Base-by-base conservation (phyloP, 1,139 yeast genomes). In the Pichia sp. region DNA sequence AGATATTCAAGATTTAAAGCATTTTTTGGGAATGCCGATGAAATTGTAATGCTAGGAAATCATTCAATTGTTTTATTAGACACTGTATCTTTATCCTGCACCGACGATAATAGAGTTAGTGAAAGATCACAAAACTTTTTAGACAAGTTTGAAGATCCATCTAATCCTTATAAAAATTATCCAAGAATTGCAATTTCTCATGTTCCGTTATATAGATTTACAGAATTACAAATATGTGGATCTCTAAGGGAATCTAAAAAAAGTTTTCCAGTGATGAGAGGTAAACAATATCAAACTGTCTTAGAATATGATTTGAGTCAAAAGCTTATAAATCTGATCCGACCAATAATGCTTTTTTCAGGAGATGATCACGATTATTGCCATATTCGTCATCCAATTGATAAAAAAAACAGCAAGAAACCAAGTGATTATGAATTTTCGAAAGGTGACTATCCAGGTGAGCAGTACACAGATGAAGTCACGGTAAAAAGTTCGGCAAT, bases 321-420 rank as follows among this genome's bases (percentile, higher is more conserved):
- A 36, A 66, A 70, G 16, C 70, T 91, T 8, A 60, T 91, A 31
- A 56, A 68, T 5, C 62, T 63, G 5, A 59, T 88, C 1, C 66
- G 71, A 38, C 98, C 98, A 0, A 64, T 66, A 15, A 64, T 81
- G 8, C 70, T 86, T 1, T 85, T 88, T 57, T 80, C 95, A 4
- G 98, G 98, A 1, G 98, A 91, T 58, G 98, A 91, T 59, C 98
- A 91, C 63, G 98, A 91, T 60, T 89, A 87, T 51, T 91, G 98
- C 62, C 88, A 83, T 49, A 74, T 84, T 13, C 62, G 65, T 11
- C 96, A 88, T 54, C 61, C 70, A 2, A 77, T 47, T 13, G 39
- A 35, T 11, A 57, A 43, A 26, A 26, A 14, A 8, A 37, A 13
- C 16, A 45, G 47, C 24, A 22, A 24, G 8, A 23, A 35, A 13